Evolutionary conservation across 352 stramenopile genomes (phyloP).

Genomic region (Phytophthora rubi): DNA sequence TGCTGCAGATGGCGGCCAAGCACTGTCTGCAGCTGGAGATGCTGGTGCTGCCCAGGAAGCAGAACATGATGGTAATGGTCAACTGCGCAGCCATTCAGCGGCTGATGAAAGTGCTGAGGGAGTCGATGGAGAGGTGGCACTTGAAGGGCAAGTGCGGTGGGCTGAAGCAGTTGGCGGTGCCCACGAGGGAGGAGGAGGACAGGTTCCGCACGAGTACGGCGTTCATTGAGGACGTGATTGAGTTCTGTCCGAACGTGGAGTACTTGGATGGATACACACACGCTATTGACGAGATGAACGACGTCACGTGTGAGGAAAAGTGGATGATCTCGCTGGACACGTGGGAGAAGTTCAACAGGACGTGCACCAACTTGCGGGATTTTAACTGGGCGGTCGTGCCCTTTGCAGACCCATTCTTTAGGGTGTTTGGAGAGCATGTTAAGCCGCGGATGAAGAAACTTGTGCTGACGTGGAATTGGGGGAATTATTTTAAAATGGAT

Average conservation of each 20-base stretch:
- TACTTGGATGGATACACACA: slow-evolving; percentile 44
- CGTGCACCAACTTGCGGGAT: slow-evolving; percentile 42
- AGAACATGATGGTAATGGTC: slow-evolving; percentile 13
- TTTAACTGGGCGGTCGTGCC: slow-evolving; percentile 51
- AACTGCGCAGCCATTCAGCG: slow-evolving; percentile 10
- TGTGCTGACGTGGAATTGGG: slow-evolving; percentile 45
- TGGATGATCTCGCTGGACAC: slow-evolving; percentile 42
- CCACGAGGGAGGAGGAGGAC: slow-evolving; percentile 34
- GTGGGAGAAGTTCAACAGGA: slow-evolving; percentile 47
- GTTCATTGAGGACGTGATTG: slow-evolving; percentile 45
- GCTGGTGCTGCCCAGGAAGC: slow-evolving; percentile 38
- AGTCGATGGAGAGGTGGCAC: slow-evolving; percentile 38
- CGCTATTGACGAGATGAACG: slow-evolving; percentile 40
- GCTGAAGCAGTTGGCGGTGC: slow-evolving; percentile 42
- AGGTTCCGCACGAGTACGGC: slow-evolving; percentile 23
- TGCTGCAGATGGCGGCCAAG: slow-evolving; percentile 35
- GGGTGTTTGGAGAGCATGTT: slow-evolving; percentile 41
- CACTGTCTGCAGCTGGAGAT: slow-evolving; percentile 42
- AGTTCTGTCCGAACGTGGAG: slow-evolving; percentile 43
- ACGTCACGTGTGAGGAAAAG: slow-evolving; percentile 37
- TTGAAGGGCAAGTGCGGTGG: slow-evolving; percentile 40
- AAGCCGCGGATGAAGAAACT: slow-evolving; percentile 48
- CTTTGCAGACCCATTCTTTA: slow-evolving; percentile 52
- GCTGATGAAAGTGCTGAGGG: slow-evolving; percentile 39
- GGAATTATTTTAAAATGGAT: slow-evolving; percentile 37